phyloP scores from a whole-genome alignment of 352 stramenopile species.

The Phytopythium kandeliae region DNA sequence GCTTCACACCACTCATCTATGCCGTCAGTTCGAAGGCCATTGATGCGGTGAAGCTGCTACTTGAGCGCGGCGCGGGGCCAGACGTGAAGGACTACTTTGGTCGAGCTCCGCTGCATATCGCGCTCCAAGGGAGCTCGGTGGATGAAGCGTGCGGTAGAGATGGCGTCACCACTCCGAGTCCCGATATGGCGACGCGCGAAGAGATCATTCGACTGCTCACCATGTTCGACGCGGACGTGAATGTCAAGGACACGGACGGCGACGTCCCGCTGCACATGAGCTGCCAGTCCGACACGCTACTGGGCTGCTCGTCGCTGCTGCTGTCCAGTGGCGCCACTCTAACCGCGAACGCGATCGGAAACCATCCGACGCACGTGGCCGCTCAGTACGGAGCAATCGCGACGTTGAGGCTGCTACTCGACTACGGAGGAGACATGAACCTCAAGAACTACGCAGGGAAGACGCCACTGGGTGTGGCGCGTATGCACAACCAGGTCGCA shows the following conservation, averaged over 20 bases:
- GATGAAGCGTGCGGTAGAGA: conserved; percentile 2
- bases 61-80: conserved; percentile 43
- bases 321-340: conserved; percentile 51
- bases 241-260: conserved; percentile 60
- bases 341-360: conserved; percentile 49
- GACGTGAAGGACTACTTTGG: conserved; percentile 66
- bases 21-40: conserved; percentile 51
- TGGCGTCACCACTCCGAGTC: neutral
- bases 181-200: conserved; percentile 8
- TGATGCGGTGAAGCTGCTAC: conserved; percentile 43
- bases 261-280: conserved; percentile 63
- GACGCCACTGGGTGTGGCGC: conserved; percentile 66
- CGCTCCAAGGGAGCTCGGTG: conserved; percentile 19
- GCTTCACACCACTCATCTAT: conserved; percentile 80
- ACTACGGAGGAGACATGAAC: conserved; percentile 82
- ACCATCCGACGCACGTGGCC: conserved; percentile 72
- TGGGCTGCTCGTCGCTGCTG: conserved; percentile 50
- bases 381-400: conserved; percentile 51
- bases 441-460: conserved; percentile 79
- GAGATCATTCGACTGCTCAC: conserved; percentile 46
- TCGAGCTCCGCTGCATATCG: conserved; percentile 65
- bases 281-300: conserved; percentile 37
- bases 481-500: conserved; percentile 50
- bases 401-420: conserved; percentile 61
- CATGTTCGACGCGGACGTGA: conserved; percentile 68